A percentile compares a stretch with the other conserved stretches of the same genome.
Evolutionary conservation across 2,329 filamentous ascomycete genomes (phyloP).

Genomic region (Diaporthe sp.): DNA sequence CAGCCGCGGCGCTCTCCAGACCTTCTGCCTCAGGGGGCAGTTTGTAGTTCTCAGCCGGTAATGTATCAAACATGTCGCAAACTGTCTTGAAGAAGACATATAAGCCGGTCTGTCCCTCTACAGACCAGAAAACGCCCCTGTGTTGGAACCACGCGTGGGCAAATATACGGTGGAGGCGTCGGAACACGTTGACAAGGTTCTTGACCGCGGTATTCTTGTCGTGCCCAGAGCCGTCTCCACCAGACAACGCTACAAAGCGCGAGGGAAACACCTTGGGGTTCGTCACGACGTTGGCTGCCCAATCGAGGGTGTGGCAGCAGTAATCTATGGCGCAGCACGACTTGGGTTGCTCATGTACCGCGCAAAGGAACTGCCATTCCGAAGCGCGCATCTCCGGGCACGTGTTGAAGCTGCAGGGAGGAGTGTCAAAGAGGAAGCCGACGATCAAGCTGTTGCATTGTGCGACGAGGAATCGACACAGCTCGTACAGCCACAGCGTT

Average conservation of each 20-base stretch:
- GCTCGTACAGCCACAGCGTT: slow-evolving; percentile 96
- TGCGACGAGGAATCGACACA: slow-evolving; percentile 94
- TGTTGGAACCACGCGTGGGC: slow-evolving; percentile 99
- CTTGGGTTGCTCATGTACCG: slow-evolving; percentile 96
- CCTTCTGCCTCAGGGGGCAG: slow-evolving; percentile 94
- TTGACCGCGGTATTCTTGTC: slow-evolving; percentile 77
- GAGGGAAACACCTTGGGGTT: slow-evolving; percentile 97
- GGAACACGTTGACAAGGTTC: slow-evolving; percentile 95
- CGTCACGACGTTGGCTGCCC: slow-evolving; percentile 94
- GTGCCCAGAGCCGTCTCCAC: slow-evolving; percentile 72
- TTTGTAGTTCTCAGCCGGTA: slow-evolving; percentile 96
- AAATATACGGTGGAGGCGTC: slow-evolving; percentile 94
- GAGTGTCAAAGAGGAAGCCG: slow-evolving; percentile 90
- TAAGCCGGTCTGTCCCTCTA: slow-evolving; percentile 90
- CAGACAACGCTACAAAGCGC: slow-evolving; percentile 73
- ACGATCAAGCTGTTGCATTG: slow-evolving; percentile 95
- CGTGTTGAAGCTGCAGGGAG: slow-evolving; percentile 88
- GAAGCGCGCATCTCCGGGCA: slow-evolving; percentile 99
- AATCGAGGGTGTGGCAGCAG: slow-evolving; percentile 98
- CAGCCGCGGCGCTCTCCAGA: slow-evolving; percentile 63
- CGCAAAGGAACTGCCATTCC: slow-evolving; percentile 99
- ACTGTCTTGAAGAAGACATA: slow-evolving; percentile 98
- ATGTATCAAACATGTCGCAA: slow-evolving; percentile 90
- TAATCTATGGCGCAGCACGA: slow-evolving; percentile 99
- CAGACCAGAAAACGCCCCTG: slow-evolving; percentile 92